Percentiles rank a stretch among this genome's conserved stretches.
Conservation (phyloP, 2,329 filamentous ascomycete genomes). For the Trichoderma pleuroti region DNA sequence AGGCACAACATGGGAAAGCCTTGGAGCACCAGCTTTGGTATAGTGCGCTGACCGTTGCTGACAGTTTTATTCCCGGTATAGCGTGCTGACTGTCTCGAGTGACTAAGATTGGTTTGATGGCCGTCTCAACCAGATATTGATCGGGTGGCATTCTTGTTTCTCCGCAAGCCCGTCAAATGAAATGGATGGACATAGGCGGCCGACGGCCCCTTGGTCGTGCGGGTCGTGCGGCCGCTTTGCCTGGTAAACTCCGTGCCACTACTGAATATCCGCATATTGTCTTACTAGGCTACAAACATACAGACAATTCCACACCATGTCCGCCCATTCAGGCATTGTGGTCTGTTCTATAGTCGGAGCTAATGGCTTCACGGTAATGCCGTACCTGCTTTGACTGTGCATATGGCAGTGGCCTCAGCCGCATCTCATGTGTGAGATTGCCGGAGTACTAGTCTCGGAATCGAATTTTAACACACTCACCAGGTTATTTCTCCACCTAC, state of each 20-base stretch:
- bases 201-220: neutral
- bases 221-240: neutral
- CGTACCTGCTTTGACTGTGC: neutral
- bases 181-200: neutral
- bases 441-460: neutral
- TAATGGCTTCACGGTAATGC: neutral
- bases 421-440: neutral
- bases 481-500: neutral
- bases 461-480: neutral
- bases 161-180: neutral
- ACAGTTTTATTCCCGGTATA: neutral
- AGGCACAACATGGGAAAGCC: neutral
- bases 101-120: neutral
- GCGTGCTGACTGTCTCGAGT: neutral
- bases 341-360: neutral
- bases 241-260: neutral
- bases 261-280: neutral
- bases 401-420: neutral
- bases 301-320: neutral
- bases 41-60: neutral
- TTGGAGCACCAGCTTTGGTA: neutral
- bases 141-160: neutral
- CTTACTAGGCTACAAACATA: neutral
- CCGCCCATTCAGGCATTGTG: neutral
- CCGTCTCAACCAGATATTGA: neutral